A percentile compares a stretch with the other conserved stretches of the same genome.
Evolutionary conservation across 306 rosid genomes (phyloP).

Genomic region (Lithocarpus polystachyus): DNA sequence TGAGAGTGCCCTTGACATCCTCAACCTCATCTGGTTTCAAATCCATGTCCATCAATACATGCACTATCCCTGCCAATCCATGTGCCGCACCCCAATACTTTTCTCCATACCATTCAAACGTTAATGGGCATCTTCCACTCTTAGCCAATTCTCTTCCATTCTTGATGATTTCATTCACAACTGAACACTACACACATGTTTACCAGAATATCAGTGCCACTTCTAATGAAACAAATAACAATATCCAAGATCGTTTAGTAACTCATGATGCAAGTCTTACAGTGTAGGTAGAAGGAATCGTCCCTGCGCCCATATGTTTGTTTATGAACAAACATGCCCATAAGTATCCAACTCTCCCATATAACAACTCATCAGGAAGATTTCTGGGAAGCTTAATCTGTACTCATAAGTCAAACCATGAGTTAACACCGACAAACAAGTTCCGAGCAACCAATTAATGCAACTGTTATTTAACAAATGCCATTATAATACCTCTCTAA

Average conservation of each 20-base stretch:
- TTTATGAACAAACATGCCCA: constrained; percentile 74
- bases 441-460: neutral
- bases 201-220: constrained; percentile 7
- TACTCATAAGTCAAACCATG: neutral
- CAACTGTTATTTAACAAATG: neutral
- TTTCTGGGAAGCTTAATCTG: constrained; percentile 64
- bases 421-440: neutral
- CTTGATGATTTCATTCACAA: constrained; percentile 53
- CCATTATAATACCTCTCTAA: constrained; percentile 40
- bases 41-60: constrained; percentile 70
- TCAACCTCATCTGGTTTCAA: constrained; percentile 65
- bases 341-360: constrained; percentile 70
- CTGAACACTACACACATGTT: constrained; percentile 30
- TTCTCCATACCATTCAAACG: constrained; percentile 81
- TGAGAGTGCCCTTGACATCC: constrained; percentile 65
- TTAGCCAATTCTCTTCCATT: constrained; percentile 61
- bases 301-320: constrained; percentile 56
- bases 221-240: neutral
- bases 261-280: constrained; percentile 37
- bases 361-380: constrained; percentile 72
- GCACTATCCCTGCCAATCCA: constrained; percentile 79
- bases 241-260: constrained; percentile 2
- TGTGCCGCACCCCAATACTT: constrained; percentile 88
- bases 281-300: constrained; percentile 48
- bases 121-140: constrained; percentile 54